Base-by-base conservation (phyloP, 164 flowering plant genomes). In the Chimonanthus praecox region DNA sequence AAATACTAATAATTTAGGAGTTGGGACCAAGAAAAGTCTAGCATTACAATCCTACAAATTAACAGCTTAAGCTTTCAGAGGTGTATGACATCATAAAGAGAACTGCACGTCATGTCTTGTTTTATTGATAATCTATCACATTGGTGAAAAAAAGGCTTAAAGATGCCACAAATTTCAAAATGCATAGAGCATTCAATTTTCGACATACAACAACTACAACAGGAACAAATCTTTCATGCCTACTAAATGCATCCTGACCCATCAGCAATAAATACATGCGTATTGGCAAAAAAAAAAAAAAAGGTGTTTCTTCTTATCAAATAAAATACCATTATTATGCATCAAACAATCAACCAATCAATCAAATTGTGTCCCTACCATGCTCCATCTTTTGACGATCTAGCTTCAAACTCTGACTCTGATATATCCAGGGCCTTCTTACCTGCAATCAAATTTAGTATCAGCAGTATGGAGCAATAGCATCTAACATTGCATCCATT, bases 371-470 rank as follows among this genome's bases (percentile, higher is more conserved):
- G 15, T 49, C 44, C 84, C 83, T 79, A 91, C 96, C 96, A 91
- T 77, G 96, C 96, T 67, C 86, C 90, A 80, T 91, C 96, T 82
- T 87, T 90, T 64, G 90, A 82, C 75, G 96, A 91, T 76, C 79
- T 84, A 64, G 96, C 96, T 81, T 91, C 96, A 79, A 89, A 88
- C 76, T 89, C 87, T 77, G 84, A 67, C 10, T 83, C 82, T 51
- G 87, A 78, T 66, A 83, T 4, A 69, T 83, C 85, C 21, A 67
- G 75, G 50, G 68, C 67, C 80, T 78, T 81, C 71, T 86, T 85
- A 71, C 81, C 95, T 85, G 78, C 67, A 64, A 49, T 62, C n/a
- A 8, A 68, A 71, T n/a, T 48, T 15, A 60, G 15, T 66, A 68
- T 43, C 48, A 49, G 46, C 0, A 54, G 4, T 54, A 3, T 7